A percentile compares a stretch with the other conserved stretches of the same genome.
Conservation (phyloP, 139 green algal species). For the Chlamydomonas asymmetrica region DNA sequence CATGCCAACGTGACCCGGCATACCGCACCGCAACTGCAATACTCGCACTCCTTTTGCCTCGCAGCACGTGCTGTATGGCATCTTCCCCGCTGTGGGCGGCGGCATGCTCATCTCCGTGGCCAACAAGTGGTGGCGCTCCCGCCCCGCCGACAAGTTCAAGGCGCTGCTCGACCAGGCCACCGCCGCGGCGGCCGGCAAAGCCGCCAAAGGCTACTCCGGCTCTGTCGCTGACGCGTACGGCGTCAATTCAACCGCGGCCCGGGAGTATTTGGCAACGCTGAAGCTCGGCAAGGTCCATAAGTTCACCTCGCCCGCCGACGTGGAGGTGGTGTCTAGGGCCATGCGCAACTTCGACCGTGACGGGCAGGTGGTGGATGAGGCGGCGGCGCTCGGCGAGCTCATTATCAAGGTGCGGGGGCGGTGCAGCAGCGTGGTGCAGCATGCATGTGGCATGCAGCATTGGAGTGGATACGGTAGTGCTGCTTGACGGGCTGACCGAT, state of each 20-base stretch:
- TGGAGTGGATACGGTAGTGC: too few relatives aligned
- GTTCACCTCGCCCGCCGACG: constrained; percentile 9
- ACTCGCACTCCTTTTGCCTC: too few relatives aligned
- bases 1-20: too few relatives aligned
- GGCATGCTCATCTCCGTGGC: background rate
- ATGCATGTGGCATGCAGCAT: too few relatives aligned
- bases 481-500: too few relatives aligned
- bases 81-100: constrained; percentile 12
- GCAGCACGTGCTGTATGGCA: constrained; percentile 30
- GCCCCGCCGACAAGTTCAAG: constrained; percentile 3
- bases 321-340: constrained; percentile 19
- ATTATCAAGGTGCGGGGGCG: constrained; percentile 27
- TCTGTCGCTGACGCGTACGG: too few relatives aligned
- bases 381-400: constrained; percentile 15
- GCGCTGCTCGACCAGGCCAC: too few relatives aligned
- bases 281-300: background rate
- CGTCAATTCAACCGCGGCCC: background rate
- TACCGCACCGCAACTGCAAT: too few relatives aligned
- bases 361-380: constrained; percentile 10
- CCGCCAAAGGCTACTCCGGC: too few relatives aligned
- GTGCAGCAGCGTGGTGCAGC: too few relatives aligned
- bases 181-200: too few relatives aligned
- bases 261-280: background rate
- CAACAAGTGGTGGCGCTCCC: constrained; percentile 8
- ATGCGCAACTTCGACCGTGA: constrained; percentile 27